These are phyloP conservation scores for Mrakia gelida DNA, from an alignment of 768 basidiomycete genomes.

Conservation along the genomic window DNA sequence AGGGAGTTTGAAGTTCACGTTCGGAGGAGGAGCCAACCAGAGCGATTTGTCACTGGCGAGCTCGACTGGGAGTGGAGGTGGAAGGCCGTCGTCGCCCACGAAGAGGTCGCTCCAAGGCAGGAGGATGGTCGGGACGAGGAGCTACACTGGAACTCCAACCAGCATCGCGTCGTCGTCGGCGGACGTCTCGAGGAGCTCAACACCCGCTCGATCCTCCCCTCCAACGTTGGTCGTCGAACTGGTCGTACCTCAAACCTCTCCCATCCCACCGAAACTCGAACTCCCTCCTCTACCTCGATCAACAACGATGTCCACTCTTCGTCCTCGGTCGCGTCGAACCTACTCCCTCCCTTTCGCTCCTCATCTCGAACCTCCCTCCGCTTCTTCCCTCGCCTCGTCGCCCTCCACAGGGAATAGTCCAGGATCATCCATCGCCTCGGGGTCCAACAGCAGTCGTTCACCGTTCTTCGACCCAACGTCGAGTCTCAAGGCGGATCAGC, in stretches of 20 bases:
- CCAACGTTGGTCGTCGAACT: background rate
- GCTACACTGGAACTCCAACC: background rate
- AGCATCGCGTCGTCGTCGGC: background rate
- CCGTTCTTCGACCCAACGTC: slow-evolving; percentile 7
- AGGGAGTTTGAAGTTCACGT: background rate
- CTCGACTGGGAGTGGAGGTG: background rate
- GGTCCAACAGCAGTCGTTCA: background rate
- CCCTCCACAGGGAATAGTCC: background rate
- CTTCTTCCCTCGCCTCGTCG: background rate
- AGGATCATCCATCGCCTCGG: background rate
- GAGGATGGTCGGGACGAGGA: slow-evolving; percentile 13
- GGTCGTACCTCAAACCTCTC: background rate
- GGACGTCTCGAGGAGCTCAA: background rate
- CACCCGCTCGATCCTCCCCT: background rate
- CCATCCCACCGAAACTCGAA: background rate
- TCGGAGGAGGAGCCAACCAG: background rate
- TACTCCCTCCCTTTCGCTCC: slow-evolving; percentile 27
- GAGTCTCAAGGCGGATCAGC: slow-evolving; percentile 7
- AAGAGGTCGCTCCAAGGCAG: slow-evolving; percentile 13
- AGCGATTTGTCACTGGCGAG: background rate
- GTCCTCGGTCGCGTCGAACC: slow-evolving; percentile 24
- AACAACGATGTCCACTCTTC: slow-evolving; percentile 12
- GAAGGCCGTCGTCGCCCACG: background rate
- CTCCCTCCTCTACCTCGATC: slow-evolving; percentile 17
- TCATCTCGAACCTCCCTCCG: slow-evolving; percentile 8